Base-by-base conservation (phyloP, 805 yeast genomes). In the Gaillardinia entomophila region DNA sequence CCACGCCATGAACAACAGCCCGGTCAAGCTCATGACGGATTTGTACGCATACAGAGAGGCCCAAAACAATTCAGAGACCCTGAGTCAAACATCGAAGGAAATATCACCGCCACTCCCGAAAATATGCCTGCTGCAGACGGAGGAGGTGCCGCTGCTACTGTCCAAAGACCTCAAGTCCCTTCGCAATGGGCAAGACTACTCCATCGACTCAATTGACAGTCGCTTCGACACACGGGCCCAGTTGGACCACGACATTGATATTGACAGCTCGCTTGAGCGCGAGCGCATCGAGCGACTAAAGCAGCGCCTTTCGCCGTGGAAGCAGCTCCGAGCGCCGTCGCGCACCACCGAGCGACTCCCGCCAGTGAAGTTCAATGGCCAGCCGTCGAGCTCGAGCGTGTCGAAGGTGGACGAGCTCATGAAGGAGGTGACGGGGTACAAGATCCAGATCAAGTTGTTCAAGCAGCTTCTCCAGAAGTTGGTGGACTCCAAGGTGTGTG, bases 391-490 rank as follows among this genome's bases (percentile, higher is more conserved):
- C 12, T 40, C 50, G n/a, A 48, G 40, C 24, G 34, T 39, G n/a
- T 33, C 38, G 30, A 52, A 35, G 19, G 44, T 59, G 3, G 60
- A 52, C 30, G 63, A 56, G 11, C 38, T 57, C n/a, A 56, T 57
- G 31, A 57, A 54, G 13, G 19, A 53, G 36, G 43, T 64, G 17
- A 58, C 66, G 3, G 55, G 63, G 10, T 64, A 62, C 37, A 55
- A 55, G 28, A 60, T 51, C 23, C 55, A 69, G 47, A 52, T 67
- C 41, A 51, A 62, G 37, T 51, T 64, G 30, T 60, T 63, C 50
- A 61, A 60, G 40, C 59, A 60, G 34, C 64, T 65, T 31, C 43
- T 66, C 3, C 70, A 63, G 30, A 57, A 55, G 29, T 32, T 66
- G 7, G 55, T 64, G 2, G 60, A 39, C 28, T 18, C 16, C 12